Percentiles rank a stretch among this genome's conserved stretches.
Evolutionary conservation across 2,329 filamentous ascomycete species (phyloP).

Genomic region (Corynespora cassiicola): DNA sequence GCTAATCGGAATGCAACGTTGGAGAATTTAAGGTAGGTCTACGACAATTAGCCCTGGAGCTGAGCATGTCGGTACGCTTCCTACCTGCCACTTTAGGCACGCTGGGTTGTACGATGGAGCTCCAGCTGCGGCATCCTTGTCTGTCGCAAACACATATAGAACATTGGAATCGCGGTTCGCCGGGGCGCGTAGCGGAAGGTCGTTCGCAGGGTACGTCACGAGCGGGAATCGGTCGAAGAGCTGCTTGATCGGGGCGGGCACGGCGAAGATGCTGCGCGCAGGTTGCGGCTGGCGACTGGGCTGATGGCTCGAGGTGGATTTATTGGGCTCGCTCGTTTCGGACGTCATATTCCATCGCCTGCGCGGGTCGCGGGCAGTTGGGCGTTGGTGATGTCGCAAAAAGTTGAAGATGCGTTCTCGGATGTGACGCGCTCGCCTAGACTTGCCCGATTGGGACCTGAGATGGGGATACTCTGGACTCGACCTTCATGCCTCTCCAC

Average conservation of each 20-base stretch:
- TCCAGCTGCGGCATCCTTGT: constrained; percentile 65
- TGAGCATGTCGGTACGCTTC: neutral
- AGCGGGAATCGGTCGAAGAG: constrained; percentile 89
- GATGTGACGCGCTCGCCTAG: constrained; percentile 32
- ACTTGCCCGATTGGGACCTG: constrained; percentile 21
- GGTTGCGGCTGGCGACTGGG: constrained; percentile 11
- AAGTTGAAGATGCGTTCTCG: constrained; percentile 26
- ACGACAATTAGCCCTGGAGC: constrained; percentile 15
- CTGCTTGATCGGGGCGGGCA: constrained; percentile 77
- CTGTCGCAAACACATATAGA: constrained; percentile 78
- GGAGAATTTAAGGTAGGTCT: constrained; percentile 85
- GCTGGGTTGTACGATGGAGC: constrained; percentile 86
- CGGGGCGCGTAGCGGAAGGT: constrained; percentile 70
- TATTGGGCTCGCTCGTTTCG: constrained; percentile 15
- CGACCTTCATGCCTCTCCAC: neutral
- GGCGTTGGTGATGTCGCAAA: constrained; percentile 17
- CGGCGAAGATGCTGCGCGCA: constrained; percentile 48
- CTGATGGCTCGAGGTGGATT: constrained; percentile 3
- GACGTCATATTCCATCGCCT: constrained; percentile 28
- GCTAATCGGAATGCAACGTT: constrained; percentile 70
- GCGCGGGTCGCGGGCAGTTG: constrained; percentile 5
- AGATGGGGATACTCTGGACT: neutral
- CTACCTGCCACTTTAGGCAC: constrained; percentile 96
- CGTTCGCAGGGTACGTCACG: constrained; percentile 74
- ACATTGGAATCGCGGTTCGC: constrained; percentile 58